Base-by-base conservation (phyloP, 345 rosid genomes). In the Bruguiera parviflora region DNA sequence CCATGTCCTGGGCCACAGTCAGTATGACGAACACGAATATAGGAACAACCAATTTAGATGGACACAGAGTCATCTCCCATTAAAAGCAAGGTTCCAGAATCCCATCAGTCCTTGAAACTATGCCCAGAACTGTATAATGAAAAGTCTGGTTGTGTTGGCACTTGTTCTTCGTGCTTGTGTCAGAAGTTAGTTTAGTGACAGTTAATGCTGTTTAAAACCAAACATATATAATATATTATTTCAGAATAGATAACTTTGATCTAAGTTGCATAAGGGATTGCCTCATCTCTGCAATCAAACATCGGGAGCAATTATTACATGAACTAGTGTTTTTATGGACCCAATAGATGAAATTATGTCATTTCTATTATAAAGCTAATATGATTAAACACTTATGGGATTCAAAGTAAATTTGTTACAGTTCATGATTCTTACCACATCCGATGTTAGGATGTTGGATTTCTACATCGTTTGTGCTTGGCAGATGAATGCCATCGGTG, bases 1-100 rank as follows among this genome's bases (percentile, higher is more conserved):
- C 98, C 98, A 75, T 90, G 98, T n/a, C 97, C 97, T 47, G 98
- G 97, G 69, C 98, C 93, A 53, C 97, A 90, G 72, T 73, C 84
- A 43, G 86, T 83, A 43, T 89, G 90, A 75, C 89, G 97, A 43
- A 93, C 70, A 70, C 90, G 88, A 37, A 90, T 73, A 63, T 89
- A 84, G 28, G 92, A 84, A 85, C 92, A 89, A 61, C 97, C 98
- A 6, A 91, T 90, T 77, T 85, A 97, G 61, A 89, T 89, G 74
- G 98, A 93, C 58, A 93, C 75, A 82, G 97, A 90, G 79, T 89
- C 98, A 85, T 93, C 98, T 67, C 94, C 98, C 90, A 79, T 69
- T n/a, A 46, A 66, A 64, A 65, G 63, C 43, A 22, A 21, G 8
- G 33, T 29, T 22, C 55, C 65, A 24, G 1, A 33, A 27, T 16